Conservation (phyloP, 2,329 filamentous ascomycete species). For the Curvularia lunata region DNA sequence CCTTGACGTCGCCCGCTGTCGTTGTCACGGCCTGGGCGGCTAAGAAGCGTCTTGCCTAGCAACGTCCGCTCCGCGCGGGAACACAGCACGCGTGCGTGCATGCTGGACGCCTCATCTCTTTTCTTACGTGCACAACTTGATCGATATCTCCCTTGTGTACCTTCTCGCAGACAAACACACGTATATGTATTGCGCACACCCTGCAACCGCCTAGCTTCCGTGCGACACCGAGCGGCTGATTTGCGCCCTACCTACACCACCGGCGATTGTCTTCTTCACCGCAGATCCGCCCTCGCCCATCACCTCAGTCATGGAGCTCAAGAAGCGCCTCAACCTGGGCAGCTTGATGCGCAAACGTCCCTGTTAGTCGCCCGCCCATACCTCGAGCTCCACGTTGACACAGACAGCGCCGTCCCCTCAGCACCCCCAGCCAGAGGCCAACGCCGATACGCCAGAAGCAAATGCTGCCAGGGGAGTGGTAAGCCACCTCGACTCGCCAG, state of each 20-base stretch:
- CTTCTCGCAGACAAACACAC: background rate
- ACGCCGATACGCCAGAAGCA: conserved; percentile 68
- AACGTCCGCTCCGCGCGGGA: conserved; percentile 8
- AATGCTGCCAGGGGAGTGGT: conserved; percentile 71
- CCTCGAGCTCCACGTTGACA: conserved; percentile 5
- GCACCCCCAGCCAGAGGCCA: conserved; percentile 34
- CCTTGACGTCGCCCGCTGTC: conserved; percentile 30
- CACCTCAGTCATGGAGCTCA: conserved; percentile 45
- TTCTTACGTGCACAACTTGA: background rate
- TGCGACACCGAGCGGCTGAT: background rate
- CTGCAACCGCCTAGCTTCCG: background rate
- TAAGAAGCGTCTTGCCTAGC: conserved; percentile 22
- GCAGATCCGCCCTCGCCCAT: conserved; percentile 5
- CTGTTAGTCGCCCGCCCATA: conserved; percentile 25
- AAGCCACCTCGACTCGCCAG: conserved; percentile 47
- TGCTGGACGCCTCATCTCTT: conserved; percentile 13
- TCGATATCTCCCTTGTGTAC: background rate
- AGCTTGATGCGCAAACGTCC: conserved; percentile 45
- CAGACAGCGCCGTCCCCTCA: conserved; percentile 34
- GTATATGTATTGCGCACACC: background rate
- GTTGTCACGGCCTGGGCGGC: conserved; percentile 25
- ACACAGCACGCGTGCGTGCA: background rate
- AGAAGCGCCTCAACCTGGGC: conserved; percentile 47
- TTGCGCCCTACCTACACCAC: background rate
- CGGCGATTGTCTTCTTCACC: conserved; percentile 1